phyloP scores from a whole-genome alignment of 192 early-diverging fungal species.

The Rhizophlyctis rosea region DNA sequence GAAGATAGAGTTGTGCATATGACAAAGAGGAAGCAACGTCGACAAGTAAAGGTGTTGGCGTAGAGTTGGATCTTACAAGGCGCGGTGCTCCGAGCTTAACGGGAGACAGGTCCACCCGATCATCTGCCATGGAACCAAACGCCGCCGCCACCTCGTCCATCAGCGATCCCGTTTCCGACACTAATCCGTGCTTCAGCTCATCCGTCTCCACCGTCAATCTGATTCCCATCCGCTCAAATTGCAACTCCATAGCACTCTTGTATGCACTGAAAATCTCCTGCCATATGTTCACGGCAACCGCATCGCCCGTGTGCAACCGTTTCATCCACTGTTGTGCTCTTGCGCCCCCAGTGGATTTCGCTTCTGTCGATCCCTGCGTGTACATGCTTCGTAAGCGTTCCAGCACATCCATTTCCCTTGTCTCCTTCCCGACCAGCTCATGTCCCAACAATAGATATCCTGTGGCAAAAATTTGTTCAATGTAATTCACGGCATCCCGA shows the following conservation, averaged over 20 bases:
- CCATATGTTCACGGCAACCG: too few relatives aligned
- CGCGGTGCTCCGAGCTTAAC: neutral
- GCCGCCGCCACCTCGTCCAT: neutral
- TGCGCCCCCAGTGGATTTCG: too few relatives aligned
- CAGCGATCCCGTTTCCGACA: neutral
- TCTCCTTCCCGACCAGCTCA: neutral
- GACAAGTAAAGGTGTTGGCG: neutral
- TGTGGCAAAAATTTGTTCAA: neutral
- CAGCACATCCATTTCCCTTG: neutral
- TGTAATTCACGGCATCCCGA: neutral
- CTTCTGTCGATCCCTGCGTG: neutral
- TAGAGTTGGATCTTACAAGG: neutral
- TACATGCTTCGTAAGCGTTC: neutral
- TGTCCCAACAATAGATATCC: neutral
- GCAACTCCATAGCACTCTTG: neutral
- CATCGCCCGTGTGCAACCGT: too few relatives aligned
- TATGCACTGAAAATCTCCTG: neutral
- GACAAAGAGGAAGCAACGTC: neutral
- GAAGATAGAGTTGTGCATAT: neutral
- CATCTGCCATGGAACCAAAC: neutral
- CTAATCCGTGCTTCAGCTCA: neutral
- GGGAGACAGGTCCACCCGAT: neutral
- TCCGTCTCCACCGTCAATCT: neutral
- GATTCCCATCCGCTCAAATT: neutral
- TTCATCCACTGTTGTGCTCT: too few relatives aligned